A percentile compares a stretch with the other conserved stretches of the same genome.
Conservation (phyloP, 768 basidiomycete species). For the Scleroderma citrinum region DNA sequence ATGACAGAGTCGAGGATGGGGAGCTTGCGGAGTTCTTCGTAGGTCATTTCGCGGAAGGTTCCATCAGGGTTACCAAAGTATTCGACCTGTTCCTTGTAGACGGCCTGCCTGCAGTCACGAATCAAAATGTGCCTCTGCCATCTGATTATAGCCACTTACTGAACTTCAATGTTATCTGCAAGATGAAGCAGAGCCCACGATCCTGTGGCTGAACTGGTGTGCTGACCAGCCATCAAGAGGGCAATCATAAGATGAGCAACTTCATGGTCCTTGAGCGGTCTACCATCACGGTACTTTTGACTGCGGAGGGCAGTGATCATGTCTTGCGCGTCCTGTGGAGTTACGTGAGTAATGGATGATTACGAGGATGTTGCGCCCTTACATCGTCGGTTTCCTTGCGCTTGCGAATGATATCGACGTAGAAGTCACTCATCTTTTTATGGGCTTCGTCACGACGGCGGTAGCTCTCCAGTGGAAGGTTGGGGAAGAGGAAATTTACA, state of each 20-base stretch:
- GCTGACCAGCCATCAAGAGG: constrained; percentile 98
- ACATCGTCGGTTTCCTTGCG: constrained; percentile 50
- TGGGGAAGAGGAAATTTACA: constrained; percentile 92
- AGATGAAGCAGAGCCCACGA: constrained; percentile 90
- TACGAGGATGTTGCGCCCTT: constrained; percentile 8
- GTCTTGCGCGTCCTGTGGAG: constrained; percentile 66
- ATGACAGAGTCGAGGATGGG: constrained; percentile 85
- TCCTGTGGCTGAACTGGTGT: constrained; percentile 89
- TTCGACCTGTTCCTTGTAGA: constrained; percentile 88
- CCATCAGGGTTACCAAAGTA: constrained; percentile 78
- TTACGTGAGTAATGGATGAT: background rate
- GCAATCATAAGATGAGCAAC: constrained; percentile 99
- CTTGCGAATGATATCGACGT: constrained; percentile 77
- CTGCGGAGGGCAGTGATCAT: constrained; percentile 87
- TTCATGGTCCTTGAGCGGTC: constrained; percentile 75
- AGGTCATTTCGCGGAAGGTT: constrained; percentile 70
- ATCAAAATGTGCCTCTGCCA: background rate
- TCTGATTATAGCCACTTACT: constrained; percentile 40
- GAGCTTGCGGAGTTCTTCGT: constrained; percentile 79
- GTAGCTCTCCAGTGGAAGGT: constrained; percentile 87
- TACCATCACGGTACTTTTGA: constrained; percentile 81
- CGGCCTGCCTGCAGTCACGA: constrained; percentile 49
- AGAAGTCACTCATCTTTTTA: constrained; percentile 90
- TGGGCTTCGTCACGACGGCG: constrained; percentile 85
- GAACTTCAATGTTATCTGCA: constrained; percentile 66